These are phyloP conservation scores for Plasmodiophora brassicae DNA, from an alignment of 208 protist species.

Conservation along the genomic window DNA sequence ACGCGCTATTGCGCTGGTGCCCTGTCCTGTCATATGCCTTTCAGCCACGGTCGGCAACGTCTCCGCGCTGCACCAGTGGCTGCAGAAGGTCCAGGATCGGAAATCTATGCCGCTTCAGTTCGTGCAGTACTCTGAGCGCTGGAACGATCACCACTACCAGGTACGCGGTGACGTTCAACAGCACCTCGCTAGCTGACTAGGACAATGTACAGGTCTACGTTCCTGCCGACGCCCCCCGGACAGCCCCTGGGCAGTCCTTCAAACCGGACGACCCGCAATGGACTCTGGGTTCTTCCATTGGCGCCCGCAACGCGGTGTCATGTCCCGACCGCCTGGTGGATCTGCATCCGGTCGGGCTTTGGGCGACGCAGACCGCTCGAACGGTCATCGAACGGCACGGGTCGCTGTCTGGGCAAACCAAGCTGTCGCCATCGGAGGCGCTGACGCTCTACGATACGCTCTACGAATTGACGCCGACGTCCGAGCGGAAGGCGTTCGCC, in stretches of 20 bases:
- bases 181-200: no score
- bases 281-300: no score
- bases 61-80: slow-evolving; percentile 76
- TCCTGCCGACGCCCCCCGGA: background rate
- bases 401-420: no score
- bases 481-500: background rate
- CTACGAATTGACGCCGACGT: background rate
- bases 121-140: slow-evolving; percentile 36
- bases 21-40: slow-evolving; percentile 82
- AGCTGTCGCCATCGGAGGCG: background rate
- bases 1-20: slow-evolving; percentile 77
- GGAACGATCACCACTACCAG: slow-evolving; percentile 20
- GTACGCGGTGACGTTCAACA: no score
- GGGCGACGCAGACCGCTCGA: no score
- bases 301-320: no score
- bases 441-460: background rate
- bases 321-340: no score
- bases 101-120: slow-evolving; percentile 57
- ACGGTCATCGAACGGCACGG: no score
- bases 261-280: no score
- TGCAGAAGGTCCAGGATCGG: slow-evolving; percentile 71
- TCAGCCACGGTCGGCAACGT: slow-evolving; percentile 88
- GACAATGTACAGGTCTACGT: slow-evolving; percentile 35
- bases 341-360: no score
- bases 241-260: background rate